These are phyloP conservation scores for Sporormia fimetaria DNA, from an alignment of 495 filamentous ascomycete species.

Conservation along the genomic window DNA sequence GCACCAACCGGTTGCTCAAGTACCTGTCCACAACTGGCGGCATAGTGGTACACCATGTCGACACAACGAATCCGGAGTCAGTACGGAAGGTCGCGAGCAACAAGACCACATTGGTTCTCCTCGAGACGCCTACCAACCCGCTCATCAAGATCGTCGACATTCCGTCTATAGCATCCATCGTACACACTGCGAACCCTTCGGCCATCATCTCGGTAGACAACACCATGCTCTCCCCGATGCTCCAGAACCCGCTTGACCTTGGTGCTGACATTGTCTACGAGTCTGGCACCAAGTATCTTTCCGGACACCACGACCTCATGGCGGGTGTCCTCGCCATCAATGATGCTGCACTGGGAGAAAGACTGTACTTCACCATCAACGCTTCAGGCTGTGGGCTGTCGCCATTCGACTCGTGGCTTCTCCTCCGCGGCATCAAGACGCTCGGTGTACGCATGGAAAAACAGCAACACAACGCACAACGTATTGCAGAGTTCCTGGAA, in stretches of 20 bases:
- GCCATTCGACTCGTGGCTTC: conserved; percentile 89
- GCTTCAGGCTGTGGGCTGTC: conserved; percentile 84
- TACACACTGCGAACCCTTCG: conserved; percentile 67
- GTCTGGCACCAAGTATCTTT: conserved; percentile 94
- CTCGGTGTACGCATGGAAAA: conserved; percentile 96
- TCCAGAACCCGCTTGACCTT: conserved; percentile 82
- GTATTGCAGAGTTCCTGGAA: conserved; percentile 87
- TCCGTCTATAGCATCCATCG: conserved; percentile 55
- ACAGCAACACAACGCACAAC: conserved; percentile 84
- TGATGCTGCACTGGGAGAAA: conserved; percentile 65
- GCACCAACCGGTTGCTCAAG: conserved; percentile 86
- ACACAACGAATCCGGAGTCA: conserved; percentile 64
- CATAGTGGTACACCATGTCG: conserved; percentile 90
- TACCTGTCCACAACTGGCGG: conserved; percentile 74
- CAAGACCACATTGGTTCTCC: conserved; percentile 90
- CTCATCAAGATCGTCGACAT: conserved; percentile 97
- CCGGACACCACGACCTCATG: conserved; percentile 98
- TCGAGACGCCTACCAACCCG: conserved; percentile 95
- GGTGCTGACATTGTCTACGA: conserved; percentile 96
- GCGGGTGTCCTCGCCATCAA: conserved; percentile 90
- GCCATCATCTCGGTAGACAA: conserved; percentile 91
- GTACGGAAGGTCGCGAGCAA: conserved; percentile 55
- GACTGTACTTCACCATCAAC: conserved; percentile 94
- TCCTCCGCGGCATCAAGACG: conserved; percentile 90
- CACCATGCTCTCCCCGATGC: conserved; percentile 93